phyloP scores from a whole-genome alignment of 169 alveolate genomes.

The Plasmodium fragile region DNA sequence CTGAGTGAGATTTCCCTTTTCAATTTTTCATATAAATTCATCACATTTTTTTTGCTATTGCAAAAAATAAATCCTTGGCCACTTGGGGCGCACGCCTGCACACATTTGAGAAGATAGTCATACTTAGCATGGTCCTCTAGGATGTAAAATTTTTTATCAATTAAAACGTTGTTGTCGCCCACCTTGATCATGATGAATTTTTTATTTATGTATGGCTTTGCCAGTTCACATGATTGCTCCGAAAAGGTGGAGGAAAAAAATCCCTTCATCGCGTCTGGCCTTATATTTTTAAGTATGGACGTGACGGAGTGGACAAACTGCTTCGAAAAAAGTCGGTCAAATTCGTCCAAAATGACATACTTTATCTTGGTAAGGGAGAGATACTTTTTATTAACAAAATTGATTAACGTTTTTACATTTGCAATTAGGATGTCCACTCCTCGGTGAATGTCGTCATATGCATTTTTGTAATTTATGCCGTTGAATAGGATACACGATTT shows the following conservation, averaged over 20 bases:
- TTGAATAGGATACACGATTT: constrained; percentile 38
- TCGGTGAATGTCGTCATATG: constrained; percentile 52
- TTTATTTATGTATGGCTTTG: constrained; percentile 38
- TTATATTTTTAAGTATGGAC: constrained; percentile 44
- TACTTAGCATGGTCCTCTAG: constrained; percentile 36
- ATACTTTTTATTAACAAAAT: constrained; percentile 65
- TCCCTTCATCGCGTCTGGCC: constrained; percentile 56
- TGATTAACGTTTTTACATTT: constrained; percentile 68
- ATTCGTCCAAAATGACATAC: constrained; percentile 69
- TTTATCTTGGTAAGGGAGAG: constrained; percentile 12
- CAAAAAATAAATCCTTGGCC: constrained; percentile 98
- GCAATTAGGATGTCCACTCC: constrained; percentile 58
- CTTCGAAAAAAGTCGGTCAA: constrained; percentile 58
- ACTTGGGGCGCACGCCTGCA: not conserved
- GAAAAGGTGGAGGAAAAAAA: constrained; percentile 64
- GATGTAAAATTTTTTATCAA: constrained; percentile 57
- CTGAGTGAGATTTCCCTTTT: constrained; percentile 84
- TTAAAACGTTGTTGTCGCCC: constrained; percentile 30
- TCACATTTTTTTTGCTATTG: constrained; percentile 98
- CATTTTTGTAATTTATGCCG: constrained; percentile 52
- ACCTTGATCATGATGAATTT: constrained; percentile 40
- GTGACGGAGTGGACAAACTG: constrained; percentile 43
- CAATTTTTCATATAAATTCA: constrained; percentile 94
- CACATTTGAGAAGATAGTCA: not conserved
- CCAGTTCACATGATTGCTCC: constrained; percentile 18